Conservation (phyloP, 805 yeast genomes). For the Ascoidea asiatica region DNA sequence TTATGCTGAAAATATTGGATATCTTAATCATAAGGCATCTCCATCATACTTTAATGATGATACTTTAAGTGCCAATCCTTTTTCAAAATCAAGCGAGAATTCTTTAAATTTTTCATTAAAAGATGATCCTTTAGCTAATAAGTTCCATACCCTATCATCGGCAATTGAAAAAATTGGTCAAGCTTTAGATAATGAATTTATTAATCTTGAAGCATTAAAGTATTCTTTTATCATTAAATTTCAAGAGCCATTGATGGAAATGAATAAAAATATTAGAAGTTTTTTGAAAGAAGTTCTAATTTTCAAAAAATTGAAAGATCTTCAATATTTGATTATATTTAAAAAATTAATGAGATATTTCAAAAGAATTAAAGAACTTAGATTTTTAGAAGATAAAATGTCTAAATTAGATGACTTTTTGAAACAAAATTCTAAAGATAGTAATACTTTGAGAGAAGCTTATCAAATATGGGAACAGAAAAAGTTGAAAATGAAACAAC, state of each 20-base stretch:
- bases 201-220: conserved; percentile 31
- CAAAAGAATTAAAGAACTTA: conserved; percentile 17
- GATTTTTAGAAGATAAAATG: conserved; percentile 20
- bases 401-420: conserved; percentile 19
- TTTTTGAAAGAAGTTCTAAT: conserved; percentile 31
- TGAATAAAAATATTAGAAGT: conserved; percentile 20
- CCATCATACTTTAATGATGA: background rate
- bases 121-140: conserved; percentile 37
- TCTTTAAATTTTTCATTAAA: conserved; percentile 30
- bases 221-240: conserved; percentile 20
- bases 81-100: conserved; percentile 28
- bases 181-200: conserved; percentile 61
- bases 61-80: background rate
- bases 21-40: conserved; percentile 21
- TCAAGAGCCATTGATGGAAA: conserved; percentile 25
- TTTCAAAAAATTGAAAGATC: conserved; percentile 43
- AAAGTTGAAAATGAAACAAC: conserved; percentile 11
- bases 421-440: conserved; percentile 20
- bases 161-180: conserved; percentile 76
- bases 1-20: conserved; percentile 15
- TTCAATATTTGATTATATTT: conserved; percentile 31
- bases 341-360: conserved; percentile 23
- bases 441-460: conserved; percentile 21
- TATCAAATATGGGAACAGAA: conserved; percentile 17
- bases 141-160: conserved; percentile 39